Evolutionary conservation across 176 grass and related monocot genomes (phyloP), one percentile per base, ranked within the genome.

Genomic region (Oryza nivara): DNA sequence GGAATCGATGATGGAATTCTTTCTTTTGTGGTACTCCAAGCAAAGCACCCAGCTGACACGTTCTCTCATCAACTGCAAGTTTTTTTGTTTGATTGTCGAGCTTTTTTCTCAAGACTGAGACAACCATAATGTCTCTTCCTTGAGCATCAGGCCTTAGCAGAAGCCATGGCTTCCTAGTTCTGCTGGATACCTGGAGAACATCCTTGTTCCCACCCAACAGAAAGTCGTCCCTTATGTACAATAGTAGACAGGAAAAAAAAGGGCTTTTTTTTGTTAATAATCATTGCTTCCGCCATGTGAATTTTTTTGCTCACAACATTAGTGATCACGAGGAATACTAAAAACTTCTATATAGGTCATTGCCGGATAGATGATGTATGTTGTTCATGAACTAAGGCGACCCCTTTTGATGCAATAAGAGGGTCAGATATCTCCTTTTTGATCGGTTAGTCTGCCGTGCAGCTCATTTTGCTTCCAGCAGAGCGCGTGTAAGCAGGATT

Each of bases 261-360:
- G 66, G 25, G 76, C 26, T 26, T 67, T 83, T 79, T 54, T 80
- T 72, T 80, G 82, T 83, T 83, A 92, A 90, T 92, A 94, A 90
- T 90, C 47, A 83, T 88, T n/a, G 72, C 92, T 83, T 68, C 28
- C 13, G 72, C 76, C 65, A 40, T 85, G 68, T 85, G 79, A 73
- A 83, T 86, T 81, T 48, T 67, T 79, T 68, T 78, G 54, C 58
- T 7, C 7, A n/a, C 54, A 48, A 20, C 17, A 75, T 32, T 82
- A 75, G 51, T 2, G 52, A n/a, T 58, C 54, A 58, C 17, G 19
- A 58, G 41, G 23, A 49, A 68, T 40, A 12, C 30, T 70, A 72
- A 64, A 47, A 64, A 47, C 15, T 28, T 4, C 6, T 14, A 51
- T 25, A 65, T 86, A 52, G 8, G 80, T 15, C 43, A 83, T 66